Evolutionary conservation across 352 stramenopile genomes (phyloP).

Genomic region (Phytophthora meadii): DNA sequence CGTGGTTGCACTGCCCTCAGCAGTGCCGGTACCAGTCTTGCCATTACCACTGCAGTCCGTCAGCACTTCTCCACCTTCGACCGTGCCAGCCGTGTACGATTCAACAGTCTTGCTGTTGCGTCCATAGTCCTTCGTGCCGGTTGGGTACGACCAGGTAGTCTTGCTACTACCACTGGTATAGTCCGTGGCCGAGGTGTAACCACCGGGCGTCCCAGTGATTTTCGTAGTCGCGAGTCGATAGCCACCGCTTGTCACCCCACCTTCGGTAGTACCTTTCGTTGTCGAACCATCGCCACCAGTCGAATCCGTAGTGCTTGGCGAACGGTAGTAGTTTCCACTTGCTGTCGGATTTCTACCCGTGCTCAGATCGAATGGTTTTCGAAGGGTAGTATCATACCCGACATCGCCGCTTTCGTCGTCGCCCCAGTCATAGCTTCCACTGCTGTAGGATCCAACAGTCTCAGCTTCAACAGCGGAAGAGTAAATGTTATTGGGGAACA

Average conservation of each 20-base stretch:
- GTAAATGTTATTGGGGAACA: conserved; percentile 18
- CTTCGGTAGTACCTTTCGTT: not conserved
- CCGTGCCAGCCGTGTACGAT: no score
- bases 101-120: not conserved
- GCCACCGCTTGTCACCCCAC: not conserved
- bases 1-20: not conserved
- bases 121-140: not conserved
- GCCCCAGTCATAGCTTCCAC: not conserved
- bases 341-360: not conserved
- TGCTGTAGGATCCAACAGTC: not conserved
- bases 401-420: not conserved
- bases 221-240: not conserved
- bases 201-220: not conserved
- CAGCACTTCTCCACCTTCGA: not conserved
- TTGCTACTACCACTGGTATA: not conserved
- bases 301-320: no score
- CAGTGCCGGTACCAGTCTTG: not conserved
- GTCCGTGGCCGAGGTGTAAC: not conserved
- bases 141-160: not conserved
- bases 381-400: no score
- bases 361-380: no score
- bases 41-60: no score
- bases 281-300: no score
- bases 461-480: conserved; percentile 12
- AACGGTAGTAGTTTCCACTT: not conserved